These are phyloP conservation scores for Suhomyces wounanorum DNA, from an alignment of 1,139 yeast genomes.

Conservation along the genomic window DNA sequence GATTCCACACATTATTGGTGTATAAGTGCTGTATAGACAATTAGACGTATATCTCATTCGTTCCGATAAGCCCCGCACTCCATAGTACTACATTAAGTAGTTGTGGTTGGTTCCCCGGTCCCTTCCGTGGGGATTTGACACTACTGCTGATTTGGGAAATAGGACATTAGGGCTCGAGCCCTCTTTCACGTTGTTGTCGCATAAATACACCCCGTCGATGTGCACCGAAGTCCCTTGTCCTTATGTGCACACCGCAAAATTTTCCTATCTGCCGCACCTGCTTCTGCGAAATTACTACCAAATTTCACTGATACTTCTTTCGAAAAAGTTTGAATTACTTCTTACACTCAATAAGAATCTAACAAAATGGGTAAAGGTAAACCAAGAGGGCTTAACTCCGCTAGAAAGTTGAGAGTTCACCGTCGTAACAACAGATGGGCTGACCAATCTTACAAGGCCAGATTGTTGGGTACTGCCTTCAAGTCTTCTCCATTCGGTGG, in stretches of 20 bases:
- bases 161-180: background rate
- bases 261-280: constrained; percentile 8
- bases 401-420: constrained; percentile 99
- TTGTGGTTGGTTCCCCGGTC: too few relatives aligned
- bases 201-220: background rate
- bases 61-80: background rate
- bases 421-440: constrained; percentile 99
- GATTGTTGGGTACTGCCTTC: constrained; percentile 99
- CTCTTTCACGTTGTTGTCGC: background rate
- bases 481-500: constrained; percentile 99
- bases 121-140: background rate
- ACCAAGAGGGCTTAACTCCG: constrained; percentile 99
- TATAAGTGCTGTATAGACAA: background rate
- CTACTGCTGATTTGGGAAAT: too few relatives aligned
- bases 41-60: background rate
- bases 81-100: too few relatives aligned
- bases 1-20: background rate
- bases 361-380: constrained; percentile 79
- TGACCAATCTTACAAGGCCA: constrained; percentile 95
- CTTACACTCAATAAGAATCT: constrained; percentile 14
- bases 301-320: constrained; percentile 13
- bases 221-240: background rate
- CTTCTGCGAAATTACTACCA: constrained; percentile 11
- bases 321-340: constrained; percentile 11
- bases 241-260: constrained; percentile 8